Evolutionary conservation across 148 eudicot species (phyloP), one percentile per base, ranked within the genome.

Genomic region (Polygonum maritimum): DNA sequence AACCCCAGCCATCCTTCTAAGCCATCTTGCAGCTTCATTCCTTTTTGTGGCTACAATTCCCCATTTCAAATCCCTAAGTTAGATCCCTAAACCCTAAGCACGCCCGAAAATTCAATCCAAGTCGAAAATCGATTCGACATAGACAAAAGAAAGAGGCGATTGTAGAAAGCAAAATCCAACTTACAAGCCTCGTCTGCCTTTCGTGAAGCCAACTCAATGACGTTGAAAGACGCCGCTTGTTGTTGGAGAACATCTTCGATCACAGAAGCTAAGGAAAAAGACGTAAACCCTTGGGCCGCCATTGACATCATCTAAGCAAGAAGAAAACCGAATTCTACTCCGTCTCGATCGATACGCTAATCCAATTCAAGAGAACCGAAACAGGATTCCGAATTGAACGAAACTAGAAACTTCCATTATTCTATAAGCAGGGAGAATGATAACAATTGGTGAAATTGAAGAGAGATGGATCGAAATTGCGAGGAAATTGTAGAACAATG

Each of bases 11-110:
- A 78, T 89, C 78, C 87, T 90, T 80, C 99, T 89, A 75, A 95
- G 67, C 99, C 99, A 92, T 57, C 89, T 84, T 3, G 97, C 92
- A 14, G 97, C 99, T 78, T 90, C 97, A 80, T 90, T 83, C 81
- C 99, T 89, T 81, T 93, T 90, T 67, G 76, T 72, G 57, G 93
- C 98, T 93, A 78, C 80, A 82, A 79, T 80, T 75, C 33, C 45
- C 33, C 75, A 72, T 67, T 60, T 35, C 12, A 72, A 72, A 41
- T 44, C 75, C 14, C 52, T 44, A 41, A 26, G 11, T 72, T 22
- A 72, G 49, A 16, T 40, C n/a, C 40, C 6, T 22, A 3, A 40
- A 6, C 9, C 26, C 49, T 7, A 18, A 80, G 22, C 73, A 58
- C 38, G 15, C 49, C 9, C 9, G 2, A 45, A 45, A 7, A 45